A percentile compares a stretch with the other conserved stretches of the same genome.
These are phyloP conservation scores for Angomonas deanei DNA, from an alignment of 208 protist species.

Conservation along the genomic window DNA sequence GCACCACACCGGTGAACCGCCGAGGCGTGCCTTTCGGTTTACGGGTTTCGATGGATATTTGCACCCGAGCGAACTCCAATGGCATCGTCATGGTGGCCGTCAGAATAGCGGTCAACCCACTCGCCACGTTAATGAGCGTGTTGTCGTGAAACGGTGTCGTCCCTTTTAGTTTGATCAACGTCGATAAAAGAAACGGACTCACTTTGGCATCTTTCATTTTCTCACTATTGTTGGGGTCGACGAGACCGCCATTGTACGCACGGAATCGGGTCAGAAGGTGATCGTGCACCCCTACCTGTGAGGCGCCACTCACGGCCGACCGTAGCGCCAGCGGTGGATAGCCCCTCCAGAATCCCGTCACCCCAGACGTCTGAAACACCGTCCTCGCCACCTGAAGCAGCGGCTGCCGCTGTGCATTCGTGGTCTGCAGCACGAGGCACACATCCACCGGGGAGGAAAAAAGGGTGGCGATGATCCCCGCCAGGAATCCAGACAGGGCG, in stretches of 20 bases:
- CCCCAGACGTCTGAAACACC: slow-evolving; percentile 44
- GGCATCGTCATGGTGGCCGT: slow-evolving; percentile 86
- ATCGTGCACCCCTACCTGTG: slow-evolving; percentile 90
- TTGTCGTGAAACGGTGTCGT: slow-evolving; percentile 45
- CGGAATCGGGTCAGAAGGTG: slow-evolving; percentile 78
- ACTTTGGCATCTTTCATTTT: too few relatives aligned
- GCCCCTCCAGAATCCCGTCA: slow-evolving; percentile 80
- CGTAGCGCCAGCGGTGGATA: slow-evolving; percentile 67
- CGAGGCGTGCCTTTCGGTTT: slow-evolving; percentile 29
- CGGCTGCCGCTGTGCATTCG: slow-evolving; percentile 49
- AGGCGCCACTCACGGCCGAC: slow-evolving; percentile 75
- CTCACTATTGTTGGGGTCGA: too few relatives aligned
- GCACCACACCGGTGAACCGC: slow-evolving; percentile 69
- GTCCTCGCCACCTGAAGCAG: slow-evolving; percentile 24
- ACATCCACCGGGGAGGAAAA: slow-evolving; percentile 88
- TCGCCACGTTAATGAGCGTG: slow-evolving; percentile 71
- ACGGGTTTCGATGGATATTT: slow-evolving; percentile 82
- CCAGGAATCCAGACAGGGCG: slow-evolving; percentile 61
- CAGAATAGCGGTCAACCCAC: slow-evolving; percentile 75
- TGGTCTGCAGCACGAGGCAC: slow-evolving; percentile 89
- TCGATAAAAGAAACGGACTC: too few relatives aligned
- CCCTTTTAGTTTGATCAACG: too few relatives aligned
- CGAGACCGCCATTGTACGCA: slow-evolving; percentile 27
- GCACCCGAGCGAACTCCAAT: slow-evolving; percentile 82
- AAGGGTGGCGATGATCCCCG: slow-evolving; percentile 78